Conservation (phyloP, 768 basidiomycete species). For the Suillus clintonianus region DNA sequence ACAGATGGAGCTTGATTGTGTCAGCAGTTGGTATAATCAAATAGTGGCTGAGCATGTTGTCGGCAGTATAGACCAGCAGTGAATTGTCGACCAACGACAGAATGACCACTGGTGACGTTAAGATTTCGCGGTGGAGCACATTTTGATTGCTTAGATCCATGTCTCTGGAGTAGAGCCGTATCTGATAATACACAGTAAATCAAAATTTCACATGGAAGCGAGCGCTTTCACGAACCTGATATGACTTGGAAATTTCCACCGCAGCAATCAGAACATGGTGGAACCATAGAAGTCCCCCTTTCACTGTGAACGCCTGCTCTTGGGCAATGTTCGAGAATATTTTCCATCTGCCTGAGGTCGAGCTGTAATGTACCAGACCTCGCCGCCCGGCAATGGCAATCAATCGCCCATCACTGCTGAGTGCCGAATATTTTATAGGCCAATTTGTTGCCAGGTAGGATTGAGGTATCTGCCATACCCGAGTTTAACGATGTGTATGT, state of each 20-base stretch:
- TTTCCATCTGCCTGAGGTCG: constrained; percentile 95
- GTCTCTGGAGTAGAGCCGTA: constrained; percentile 93
- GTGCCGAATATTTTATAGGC: constrained; percentile 90
- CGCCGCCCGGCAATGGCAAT: constrained; percentile 91
- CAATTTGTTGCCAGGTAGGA: constrained; percentile 88
- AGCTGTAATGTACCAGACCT: constrained; percentile 92
- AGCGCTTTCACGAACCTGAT: constrained; percentile 54
- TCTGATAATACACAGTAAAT: constrained; percentile 44
- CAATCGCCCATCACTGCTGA: constrained; percentile 88
- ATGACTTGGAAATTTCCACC: constrained; percentile 77
- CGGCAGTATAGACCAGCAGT: constrained; percentile 88
- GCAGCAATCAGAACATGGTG: constrained; percentile 93
- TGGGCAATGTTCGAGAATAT: constrained; percentile 78
- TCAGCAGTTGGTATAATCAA: constrained; percentile 84
- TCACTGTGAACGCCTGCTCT: constrained; percentile 84
- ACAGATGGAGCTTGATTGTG: constrained; percentile 82
- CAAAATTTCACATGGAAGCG: not conserved
- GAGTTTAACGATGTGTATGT: constrained; percentile 4
- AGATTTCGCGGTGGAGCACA: constrained; percentile 76
- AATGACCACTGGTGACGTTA: constrained; percentile 79
- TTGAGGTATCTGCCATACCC: constrained; percentile 71
- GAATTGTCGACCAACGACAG: constrained; percentile 94
- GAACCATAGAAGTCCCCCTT: constrained; percentile 95
- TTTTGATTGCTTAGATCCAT: constrained; percentile 81
- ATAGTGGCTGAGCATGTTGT: constrained; percentile 93